phyloP scores from a whole-genome alignment of 805 yeast species.

The Jamesozyma spencerorum region DNA sequence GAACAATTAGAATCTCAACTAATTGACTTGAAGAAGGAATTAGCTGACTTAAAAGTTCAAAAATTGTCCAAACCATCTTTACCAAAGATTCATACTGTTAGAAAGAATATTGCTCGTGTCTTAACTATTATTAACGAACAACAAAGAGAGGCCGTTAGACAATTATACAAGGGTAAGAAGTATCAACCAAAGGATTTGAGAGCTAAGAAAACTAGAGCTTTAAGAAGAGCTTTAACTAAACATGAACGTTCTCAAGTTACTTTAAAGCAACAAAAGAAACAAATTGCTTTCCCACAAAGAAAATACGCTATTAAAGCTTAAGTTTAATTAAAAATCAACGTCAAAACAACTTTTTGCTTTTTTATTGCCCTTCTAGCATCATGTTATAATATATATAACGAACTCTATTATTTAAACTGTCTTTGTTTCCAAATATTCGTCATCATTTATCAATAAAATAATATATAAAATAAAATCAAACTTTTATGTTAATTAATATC shows the following conservation, averaged over 20 bases:
- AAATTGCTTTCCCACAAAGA: conserved; percentile 96
- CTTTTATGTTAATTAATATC: not conserved
- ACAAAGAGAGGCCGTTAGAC: conserved; percentile 93
- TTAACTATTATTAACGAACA: conserved; percentile 93
- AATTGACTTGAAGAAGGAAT: conserved; percentile 92
- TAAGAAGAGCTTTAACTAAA: conserved; percentile 92
- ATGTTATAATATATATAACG: too few relatives aligned
- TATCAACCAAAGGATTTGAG: conserved; percentile 97
- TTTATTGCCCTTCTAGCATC: not conserved
- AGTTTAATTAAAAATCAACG: conserved; percentile 15
- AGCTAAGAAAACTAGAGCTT: conserved; percentile 99
- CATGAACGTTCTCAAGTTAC: conserved; percentile 76
- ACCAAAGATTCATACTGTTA: conserved; percentile 93
- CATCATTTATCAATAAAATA: not conserved
- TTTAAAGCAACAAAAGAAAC: conserved; percentile 83
- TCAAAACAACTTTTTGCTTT: too few relatives aligned
- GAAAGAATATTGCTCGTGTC: conserved; percentile 97
- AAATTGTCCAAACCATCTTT: conserved; percentile 84
- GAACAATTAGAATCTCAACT: conserved; percentile 91
- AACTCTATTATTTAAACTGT: not conserved
- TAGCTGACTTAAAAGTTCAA: conserved; percentile 93
- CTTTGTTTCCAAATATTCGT: not conserved
- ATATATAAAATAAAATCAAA: not conserved
- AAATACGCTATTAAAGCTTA: conserved; percentile 98
- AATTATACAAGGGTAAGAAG: conserved; percentile 90